These are phyloP conservation scores for Boletus barrowsii DNA, from an alignment of 768 basidiomycete genomes.

Conservation along the genomic window DNA sequence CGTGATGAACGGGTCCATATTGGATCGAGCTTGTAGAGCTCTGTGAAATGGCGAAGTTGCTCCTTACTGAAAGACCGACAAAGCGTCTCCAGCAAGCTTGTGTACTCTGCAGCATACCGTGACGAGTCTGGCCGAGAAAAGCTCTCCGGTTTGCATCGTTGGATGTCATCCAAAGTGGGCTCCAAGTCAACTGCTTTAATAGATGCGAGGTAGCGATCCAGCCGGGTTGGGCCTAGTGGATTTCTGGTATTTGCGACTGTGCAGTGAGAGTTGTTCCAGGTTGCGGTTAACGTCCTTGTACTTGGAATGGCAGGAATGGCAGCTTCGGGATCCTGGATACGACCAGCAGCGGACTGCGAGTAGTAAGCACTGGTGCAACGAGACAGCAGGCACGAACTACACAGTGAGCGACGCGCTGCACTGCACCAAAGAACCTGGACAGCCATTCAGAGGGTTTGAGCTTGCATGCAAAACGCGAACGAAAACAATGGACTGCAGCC, in stretches of 20 bases:
- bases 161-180: conserved; percentile 60
- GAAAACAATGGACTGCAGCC: neutral
- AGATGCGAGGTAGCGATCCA: conserved; percentile 56
- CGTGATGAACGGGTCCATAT: conserved; percentile 32
- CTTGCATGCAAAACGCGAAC: neutral
- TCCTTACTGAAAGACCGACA: conserved; percentile 59
- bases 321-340: conserved; percentile 2
- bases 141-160: conserved; percentile 47
- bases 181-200: conserved; percentile 44
- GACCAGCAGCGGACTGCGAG: conserved; percentile 19
- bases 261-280: conserved; percentile 1
- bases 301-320: conserved; percentile 1
- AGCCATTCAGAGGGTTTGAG: conserved; percentile 17
- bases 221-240: conserved; percentile 41
- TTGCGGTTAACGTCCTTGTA: neutral
- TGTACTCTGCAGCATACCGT: conserved; percentile 53
- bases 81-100: conserved; percentile 48
- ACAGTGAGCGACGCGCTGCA: conserved; percentile 15
- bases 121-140: conserved; percentile 40
- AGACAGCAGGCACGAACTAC: conserved; percentile 14
- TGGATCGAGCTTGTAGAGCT: conserved; percentile 43
- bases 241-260: conserved; percentile 14
- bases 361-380: conserved; percentile 19
- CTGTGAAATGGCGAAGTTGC: conserved; percentile 56
- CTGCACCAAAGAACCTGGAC: conserved; percentile 14